Conservation (phyloP, 148 eudicot species). For the Polygonum aviculare region DNA sequence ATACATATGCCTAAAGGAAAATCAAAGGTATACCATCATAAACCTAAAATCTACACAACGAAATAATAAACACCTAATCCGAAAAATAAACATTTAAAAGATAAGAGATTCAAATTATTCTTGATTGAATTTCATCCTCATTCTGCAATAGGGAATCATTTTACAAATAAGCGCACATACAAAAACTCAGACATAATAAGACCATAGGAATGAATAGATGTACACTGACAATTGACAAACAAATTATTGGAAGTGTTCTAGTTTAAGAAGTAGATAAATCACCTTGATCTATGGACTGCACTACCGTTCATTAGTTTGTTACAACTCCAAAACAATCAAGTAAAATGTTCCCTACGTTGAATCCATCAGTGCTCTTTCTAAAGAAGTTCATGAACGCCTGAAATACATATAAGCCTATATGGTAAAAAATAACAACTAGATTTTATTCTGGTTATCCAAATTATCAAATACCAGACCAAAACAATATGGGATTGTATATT, state of each 20-base stretch:
- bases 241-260: background rate
- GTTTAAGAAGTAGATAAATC: background rate
- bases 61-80: background rate
- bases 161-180: no score
- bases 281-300: slow-evolving; percentile 64
- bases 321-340: slow-evolving; percentile 58
- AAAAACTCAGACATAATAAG: no score
- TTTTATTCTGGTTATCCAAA: background rate
- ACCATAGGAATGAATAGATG: no score
- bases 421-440: background rate
- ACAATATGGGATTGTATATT: background rate
- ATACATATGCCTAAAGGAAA: slow-evolving; percentile 66
- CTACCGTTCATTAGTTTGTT: slow-evolving; percentile 51
- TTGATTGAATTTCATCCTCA: no score
- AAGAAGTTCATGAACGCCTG: slow-evolving; percentile 58
- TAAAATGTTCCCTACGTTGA: slow-evolving; percentile 61
- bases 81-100: background rate
- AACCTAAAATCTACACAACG: background rate
- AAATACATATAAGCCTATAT: background rate
- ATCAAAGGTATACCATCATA: background rate
- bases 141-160: no score
- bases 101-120: no score
- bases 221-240: background rate
- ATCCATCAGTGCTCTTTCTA: slow-evolving; percentile 61
- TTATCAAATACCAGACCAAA: no score